phyloP scores from a whole-genome alignment of 1,139 yeast genomes.

The Lodderomyces orthopsilosis region DNA sequence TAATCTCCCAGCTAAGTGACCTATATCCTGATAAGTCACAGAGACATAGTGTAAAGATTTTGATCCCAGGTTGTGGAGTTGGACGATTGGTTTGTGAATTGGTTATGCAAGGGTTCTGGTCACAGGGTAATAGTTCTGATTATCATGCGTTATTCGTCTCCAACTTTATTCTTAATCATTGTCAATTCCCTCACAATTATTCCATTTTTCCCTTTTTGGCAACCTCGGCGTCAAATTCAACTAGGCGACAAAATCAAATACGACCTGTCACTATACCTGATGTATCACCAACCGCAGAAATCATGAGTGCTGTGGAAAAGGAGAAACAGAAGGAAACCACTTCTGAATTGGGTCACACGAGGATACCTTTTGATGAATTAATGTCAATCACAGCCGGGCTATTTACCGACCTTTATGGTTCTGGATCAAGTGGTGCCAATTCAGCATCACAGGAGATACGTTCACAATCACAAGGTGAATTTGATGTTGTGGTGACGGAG shows the following conservation, averaged over 20 bases:
- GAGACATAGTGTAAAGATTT: slow-evolving; percentile 43
- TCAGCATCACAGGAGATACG: slow-evolving; percentile 16
- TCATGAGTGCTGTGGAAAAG: slow-evolving; percentile 22
- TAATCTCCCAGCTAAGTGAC: slow-evolving; percentile 43
- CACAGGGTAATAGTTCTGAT: slow-evolving; percentile 86
- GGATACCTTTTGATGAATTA: slow-evolving; percentile 46
- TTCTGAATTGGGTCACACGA: slow-evolving; percentile 19
- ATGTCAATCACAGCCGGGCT: slow-evolving; percentile 84
- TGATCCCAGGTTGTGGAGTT: slow-evolving; percentile 84
- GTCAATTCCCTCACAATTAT: slow-evolving; percentile 35
- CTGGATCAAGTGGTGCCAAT: slow-evolving; percentile 16
- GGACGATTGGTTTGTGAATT: slow-evolving; percentile 78
- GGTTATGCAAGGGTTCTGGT: slow-evolving; percentile 62
- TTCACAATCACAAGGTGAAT: slow-evolving; percentile 18
- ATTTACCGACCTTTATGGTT: slow-evolving; percentile 73
- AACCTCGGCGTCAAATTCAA: slow-evolving; percentile 43
- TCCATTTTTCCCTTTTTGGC: slow-evolving; percentile 56
- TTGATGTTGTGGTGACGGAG: slow-evolving; percentile 63
- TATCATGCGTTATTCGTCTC: slow-evolving; percentile 78
- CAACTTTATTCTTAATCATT: slow-evolving; percentile 58
- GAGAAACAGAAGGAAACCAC: slow-evolving; percentile 15
- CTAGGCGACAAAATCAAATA: slow-evolving; percentile 42
- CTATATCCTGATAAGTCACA: slow-evolving; percentile 39
- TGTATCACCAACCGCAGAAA: slow-evolving; percentile 33
- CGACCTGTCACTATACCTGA: slow-evolving; percentile 56